These are phyloP conservation scores for Gaultheria prostrata DNA, from an alignment of 148 eudicot species.

Conservation along the genomic window DNA sequence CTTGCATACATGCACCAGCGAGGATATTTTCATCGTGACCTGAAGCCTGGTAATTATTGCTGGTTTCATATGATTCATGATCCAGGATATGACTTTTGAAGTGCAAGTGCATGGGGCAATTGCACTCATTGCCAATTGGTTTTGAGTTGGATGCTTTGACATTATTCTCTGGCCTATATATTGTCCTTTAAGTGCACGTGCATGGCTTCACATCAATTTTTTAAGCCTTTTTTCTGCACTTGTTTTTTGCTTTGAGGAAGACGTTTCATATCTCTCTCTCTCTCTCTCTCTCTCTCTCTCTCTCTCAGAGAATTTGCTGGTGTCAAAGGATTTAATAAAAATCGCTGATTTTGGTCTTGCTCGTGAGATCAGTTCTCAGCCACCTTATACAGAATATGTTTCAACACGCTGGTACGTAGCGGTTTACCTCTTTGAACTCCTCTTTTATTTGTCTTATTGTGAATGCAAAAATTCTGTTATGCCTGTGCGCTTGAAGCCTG, in stretches of 20 bases:
- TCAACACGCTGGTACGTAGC: conserved; percentile 73
- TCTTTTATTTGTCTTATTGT: not conserved
- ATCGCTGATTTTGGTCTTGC: conserved; percentile 99
- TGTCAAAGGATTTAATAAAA: conserved; percentile 72
- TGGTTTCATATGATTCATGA: conserved; percentile 2
- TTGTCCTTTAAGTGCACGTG: no score
- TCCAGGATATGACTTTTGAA: not conserved
- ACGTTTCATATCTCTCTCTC: not conserved
- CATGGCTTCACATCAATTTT: not conserved
- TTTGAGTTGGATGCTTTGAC: no score
- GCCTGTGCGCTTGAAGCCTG: not conserved
- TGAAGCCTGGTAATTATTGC: conserved; percentile 67
- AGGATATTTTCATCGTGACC: conserved; percentile 96
- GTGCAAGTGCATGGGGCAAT: no score
- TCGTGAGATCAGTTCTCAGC: conserved; percentile 70
- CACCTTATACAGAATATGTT: conserved; percentile 94
- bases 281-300: not conserved
- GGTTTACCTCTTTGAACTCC: not conserved
- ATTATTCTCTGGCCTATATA: no score
- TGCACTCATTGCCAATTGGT: no score
- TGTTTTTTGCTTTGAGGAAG: not conserved
- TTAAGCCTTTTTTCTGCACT: not conserved
- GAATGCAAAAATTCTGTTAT: not conserved
- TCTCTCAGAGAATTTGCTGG: conserved; percentile 71
- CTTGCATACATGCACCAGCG: conserved; percentile 95